phyloP scores from a whole-genome alignment of 1,139 yeast species.

The Blastobotrys persicus region DNA sequence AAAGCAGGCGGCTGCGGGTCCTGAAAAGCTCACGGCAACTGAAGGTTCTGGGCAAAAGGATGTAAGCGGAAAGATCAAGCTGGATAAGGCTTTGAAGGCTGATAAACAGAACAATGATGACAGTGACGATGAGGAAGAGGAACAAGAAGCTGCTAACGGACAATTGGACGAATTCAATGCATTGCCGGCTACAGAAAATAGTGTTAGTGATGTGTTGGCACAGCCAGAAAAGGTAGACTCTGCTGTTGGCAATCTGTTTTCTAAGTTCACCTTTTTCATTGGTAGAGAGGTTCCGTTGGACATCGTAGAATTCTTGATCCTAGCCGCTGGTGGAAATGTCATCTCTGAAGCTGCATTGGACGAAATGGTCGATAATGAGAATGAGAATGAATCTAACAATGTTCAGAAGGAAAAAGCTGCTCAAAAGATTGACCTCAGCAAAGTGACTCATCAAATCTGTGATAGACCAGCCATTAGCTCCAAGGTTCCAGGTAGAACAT shows the following conservation, averaged over 20 bases:
- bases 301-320: slow-evolving; percentile 79
- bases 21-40: slow-evolving; percentile 38
- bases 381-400: slow-evolving; percentile 31
- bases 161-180: slow-evolving; percentile 71
- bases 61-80: slow-evolving; percentile 29
- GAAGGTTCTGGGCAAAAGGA: slow-evolving; percentile 34
- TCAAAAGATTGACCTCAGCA: slow-evolving; percentile 56
- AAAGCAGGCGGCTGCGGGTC: slow-evolving; percentile 35
- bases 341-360: slow-evolving; percentile 87
- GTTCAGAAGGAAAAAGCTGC: slow-evolving; percentile 20
- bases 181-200: slow-evolving; percentile 51
- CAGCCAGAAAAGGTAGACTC: slow-evolving; percentile 72
- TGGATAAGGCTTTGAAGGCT: slow-evolving; percentile 32
- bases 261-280: slow-evolving; percentile 73
- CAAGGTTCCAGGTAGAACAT: slow-evolving; percentile 88
- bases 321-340: slow-evolving; percentile 83
- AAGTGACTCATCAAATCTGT: slow-evolving; percentile 87
- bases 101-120: slow-evolving; percentile 49
- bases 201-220: slow-evolving; percentile 69
- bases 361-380: slow-evolving; percentile 50
- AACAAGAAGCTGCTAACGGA: slow-evolving; percentile 42
- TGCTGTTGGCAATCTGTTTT: slow-evolving; percentile 63
- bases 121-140: slow-evolving; percentile 40
- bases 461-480: slow-evolving; percentile 82
- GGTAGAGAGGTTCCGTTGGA: slow-evolving; percentile 97